Evolutionary conservation across 192 early-diverging fungal species (phyloP).

Genomic region (Coemansia sp.): DNA sequence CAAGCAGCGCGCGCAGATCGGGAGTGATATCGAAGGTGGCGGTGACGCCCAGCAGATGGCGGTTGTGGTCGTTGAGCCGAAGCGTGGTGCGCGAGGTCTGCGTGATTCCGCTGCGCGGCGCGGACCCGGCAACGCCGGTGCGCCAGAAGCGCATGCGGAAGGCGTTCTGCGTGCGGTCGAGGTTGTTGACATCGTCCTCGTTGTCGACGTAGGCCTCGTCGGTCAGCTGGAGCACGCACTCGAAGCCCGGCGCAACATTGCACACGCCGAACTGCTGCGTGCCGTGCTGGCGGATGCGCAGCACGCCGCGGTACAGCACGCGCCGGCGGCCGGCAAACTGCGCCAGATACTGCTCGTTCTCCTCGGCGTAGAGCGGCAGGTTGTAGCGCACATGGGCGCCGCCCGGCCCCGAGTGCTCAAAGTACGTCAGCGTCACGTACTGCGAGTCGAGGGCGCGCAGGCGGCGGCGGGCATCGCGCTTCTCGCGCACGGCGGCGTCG

Average conservation of each 20-base stretch:
- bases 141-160: conserved; percentile 48
- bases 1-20: conserved; percentile 56
- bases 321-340: conserved; percentile 43
- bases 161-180: conserved; percentile 28
- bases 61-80: conserved; percentile 23
- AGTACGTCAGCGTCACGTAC: conserved; percentile 56
- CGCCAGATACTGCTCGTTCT: conserved; percentile 50
- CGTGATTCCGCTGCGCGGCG: conserved; percentile 20
- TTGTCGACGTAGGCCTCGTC: conserved; percentile 51
- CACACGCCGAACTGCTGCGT: conserved; percentile 35
- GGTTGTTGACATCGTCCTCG: conserved; percentile 44
- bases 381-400: conserved; percentile 41
- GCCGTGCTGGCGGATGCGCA: conserved; percentile 57
- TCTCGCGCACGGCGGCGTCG: conserved; percentile 45
- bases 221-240: conserved; percentile 54
- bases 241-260: conserved; percentile 64
- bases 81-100: conserved; percentile 21
- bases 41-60: conserved; percentile 57
- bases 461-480: conserved; percentile 55
- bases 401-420: conserved; percentile 29
- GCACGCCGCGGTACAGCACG: conserved; percentile 40
- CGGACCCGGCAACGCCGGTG: conserved; percentile 20
- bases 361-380: conserved; percentile 30
- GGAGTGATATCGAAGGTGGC: conserved; percentile 54
- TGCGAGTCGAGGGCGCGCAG: conserved; percentile 65